Evolutionary conservation across 179 eudicot species (phyloP).

Genomic region (Corrigiola litoralis): DNA sequence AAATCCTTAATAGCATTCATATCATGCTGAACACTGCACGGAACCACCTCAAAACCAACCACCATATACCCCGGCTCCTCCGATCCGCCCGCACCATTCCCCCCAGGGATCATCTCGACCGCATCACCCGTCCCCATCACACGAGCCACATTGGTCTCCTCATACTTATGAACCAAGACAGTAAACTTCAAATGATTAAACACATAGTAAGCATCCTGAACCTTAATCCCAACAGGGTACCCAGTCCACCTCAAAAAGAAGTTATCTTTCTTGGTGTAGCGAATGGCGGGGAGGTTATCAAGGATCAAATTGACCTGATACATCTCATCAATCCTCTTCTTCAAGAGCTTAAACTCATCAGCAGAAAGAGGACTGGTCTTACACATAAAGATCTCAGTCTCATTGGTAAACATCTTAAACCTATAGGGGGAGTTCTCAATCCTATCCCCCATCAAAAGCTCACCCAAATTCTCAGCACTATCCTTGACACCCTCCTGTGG

Average conservation of each 20-base stretch:
- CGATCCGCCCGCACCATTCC: constrained; percentile 17
- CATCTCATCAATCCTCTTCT: constrained; percentile 42
- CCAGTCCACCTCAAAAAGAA: constrained; percentile 36
- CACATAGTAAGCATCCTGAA: constrained; percentile 32
- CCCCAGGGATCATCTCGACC: constrained; percentile 29
- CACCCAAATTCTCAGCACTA: constrained; percentile 41
- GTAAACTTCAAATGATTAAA: constrained; percentile 37
- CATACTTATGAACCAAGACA: constrained; percentile 36
- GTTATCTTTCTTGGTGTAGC: constrained; percentile 33
- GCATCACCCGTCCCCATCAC: constrained; percentile 35
- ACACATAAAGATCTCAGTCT: constrained; percentile 32
- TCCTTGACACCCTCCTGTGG: constrained; percentile 38
- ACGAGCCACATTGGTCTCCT: constrained; percentile 29
- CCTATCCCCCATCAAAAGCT: constrained; percentile 41
- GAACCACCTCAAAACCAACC: constrained; percentile 35
- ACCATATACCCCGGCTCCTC: constrained; percentile 29
- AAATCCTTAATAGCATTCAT: constrained; percentile 24
- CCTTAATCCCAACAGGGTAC: constrained; percentile 37
- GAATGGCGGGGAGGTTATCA: constrained; percentile 38
- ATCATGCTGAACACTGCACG: constrained; percentile 34
- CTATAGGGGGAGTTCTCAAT: constrained; percentile 39
- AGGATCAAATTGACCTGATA: constrained; percentile 42
- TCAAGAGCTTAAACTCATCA: constrained; percentile 33
- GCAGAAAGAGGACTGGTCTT: constrained; percentile 32
- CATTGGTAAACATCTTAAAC: constrained; percentile 35